Evolutionary conservation across 2,329 filamentous ascomycete species (phyloP).

Genomic region (Epichloe gansuensis): DNA sequence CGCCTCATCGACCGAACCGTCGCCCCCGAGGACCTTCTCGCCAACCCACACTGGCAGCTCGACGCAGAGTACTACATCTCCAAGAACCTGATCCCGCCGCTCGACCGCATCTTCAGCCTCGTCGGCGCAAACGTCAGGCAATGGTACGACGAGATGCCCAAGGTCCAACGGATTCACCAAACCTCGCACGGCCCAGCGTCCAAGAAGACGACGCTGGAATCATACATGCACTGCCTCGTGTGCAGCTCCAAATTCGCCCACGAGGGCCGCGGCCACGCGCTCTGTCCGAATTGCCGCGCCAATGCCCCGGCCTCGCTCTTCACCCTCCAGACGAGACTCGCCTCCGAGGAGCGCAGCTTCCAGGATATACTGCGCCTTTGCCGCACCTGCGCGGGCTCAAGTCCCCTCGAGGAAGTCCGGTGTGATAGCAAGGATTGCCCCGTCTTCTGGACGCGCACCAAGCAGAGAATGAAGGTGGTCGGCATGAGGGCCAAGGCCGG

Average conservation of each 20-base stretch:
- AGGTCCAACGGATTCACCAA: slow-evolving; percentile 56
- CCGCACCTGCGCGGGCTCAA: slow-evolving; percentile 62
- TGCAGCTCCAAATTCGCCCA: slow-evolving; percentile 35
- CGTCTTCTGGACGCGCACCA: slow-evolving; percentile 71
- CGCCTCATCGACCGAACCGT: slow-evolving; percentile 83
- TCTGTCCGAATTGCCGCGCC: slow-evolving; percentile 47
- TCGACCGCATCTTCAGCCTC: slow-evolving; percentile 93
- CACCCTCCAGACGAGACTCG: slow-evolving; percentile 48
- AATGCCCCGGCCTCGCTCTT: slow-evolving; percentile 49
- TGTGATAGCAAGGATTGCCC: slow-evolving; percentile 91
- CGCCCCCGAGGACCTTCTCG: slow-evolving; percentile 68
- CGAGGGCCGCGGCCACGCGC: slow-evolving; percentile 20
- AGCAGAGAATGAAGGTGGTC: slow-evolving; percentile 39
- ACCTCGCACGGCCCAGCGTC: slow-evolving; percentile 16
- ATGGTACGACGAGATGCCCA: slow-evolving; percentile 97
- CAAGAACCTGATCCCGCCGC: slow-evolving; percentile 87
- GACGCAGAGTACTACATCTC: slow-evolving; percentile 95
- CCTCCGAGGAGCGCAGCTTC: slow-evolving; percentile 48
- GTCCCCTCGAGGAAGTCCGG: slow-evolving; percentile 61
- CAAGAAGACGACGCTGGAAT: slow-evolving; percentile 68
- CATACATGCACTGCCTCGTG: slow-evolving; percentile 80
- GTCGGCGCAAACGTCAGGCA: slow-evolving; percentile 79
- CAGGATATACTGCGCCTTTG: slow-evolving; percentile 59
- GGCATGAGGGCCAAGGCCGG: slow-evolving; percentile 22
- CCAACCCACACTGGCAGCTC: slow-evolving; percentile 63